Base-by-base conservation (phyloP, 306 rosid species). In the Canavalia ensiformis region DNA sequence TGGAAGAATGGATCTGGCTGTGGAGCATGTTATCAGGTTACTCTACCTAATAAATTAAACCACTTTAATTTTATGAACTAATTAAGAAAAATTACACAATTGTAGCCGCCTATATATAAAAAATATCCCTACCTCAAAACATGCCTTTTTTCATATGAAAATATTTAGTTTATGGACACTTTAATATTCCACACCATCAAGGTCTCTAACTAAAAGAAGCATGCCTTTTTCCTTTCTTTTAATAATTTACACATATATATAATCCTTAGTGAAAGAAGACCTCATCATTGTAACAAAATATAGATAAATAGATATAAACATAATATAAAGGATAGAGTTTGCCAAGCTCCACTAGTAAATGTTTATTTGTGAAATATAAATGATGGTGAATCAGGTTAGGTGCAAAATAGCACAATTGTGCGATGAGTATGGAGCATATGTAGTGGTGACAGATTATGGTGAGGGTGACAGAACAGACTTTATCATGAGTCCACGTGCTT, bases 11-110 rank as follows among this genome's bases (percentile, higher is more conserved):
- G 99, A n/a, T 62, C 92, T 75, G 99, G 97, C 30, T 95, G 98
- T 69, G 99, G 99, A 75, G 96, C 90, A 66, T 95, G 99, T 78
- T 95, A 95, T 66, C 94, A 93, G 90, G 99, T 93, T 59, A 45
- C 82, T 49, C 50, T 4, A 69, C 28, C 34, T 34, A 10, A 66
- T 66, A 0, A 66, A 56, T 37, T 66, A 0, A 66, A 56, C 47
- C 12, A 18, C 9, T 42, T 52, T 7, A 70, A 35, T 47, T 51
- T 77, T 41, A 39, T 39, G 31, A 31, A 39, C 13, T 35, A 35
- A 35, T 64, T 11, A 25, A 72, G 10, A 25, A 54, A 71, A 71
- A 50, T 3, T 25, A 37, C 33, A 55, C n/a, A 52, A 7, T 62
- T 62, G 8, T 46, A 60, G 33, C 56, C 31, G 11, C 30, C 31